Percentiles rank a stretch among this genome's conserved stretches.
Evolutionary conservation across 1,284 basidiomycete species (phyloP).

Genomic region (Gomphus bonarii): DNA sequence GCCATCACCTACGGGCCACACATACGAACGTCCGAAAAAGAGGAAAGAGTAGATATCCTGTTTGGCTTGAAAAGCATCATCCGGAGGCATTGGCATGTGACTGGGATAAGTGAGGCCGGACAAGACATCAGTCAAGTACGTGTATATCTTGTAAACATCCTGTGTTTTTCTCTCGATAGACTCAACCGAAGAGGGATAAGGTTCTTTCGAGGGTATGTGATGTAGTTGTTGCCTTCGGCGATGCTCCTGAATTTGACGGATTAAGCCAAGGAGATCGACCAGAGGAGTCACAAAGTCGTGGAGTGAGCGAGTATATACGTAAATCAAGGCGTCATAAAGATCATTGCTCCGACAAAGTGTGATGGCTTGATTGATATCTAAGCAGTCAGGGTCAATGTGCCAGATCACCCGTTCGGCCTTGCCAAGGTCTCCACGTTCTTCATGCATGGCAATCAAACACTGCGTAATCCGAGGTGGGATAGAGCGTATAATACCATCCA

Average conservation of each 20-base stretch:
- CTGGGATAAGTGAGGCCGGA: slow-evolving; percentile 84
- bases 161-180: slow-evolving; percentile 42
- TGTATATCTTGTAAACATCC: slow-evolving; percentile 88
- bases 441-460: slow-evolving; percentile 71
- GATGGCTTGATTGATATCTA: slow-evolving; percentile 93
- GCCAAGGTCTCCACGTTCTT: slow-evolving; percentile 61
- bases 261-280: slow-evolving; percentile 72
- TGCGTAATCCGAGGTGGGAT: slow-evolving; percentile 87
- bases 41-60: slow-evolving; percentile 70
- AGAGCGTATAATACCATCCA: slow-evolving; percentile 61
- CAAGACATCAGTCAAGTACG: slow-evolving; percentile 83
- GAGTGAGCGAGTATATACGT: slow-evolving; percentile 86
- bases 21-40: slow-evolving; percentile 71
- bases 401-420: slow-evolving; percentile 86
- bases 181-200: slow-evolving; percentile 17
- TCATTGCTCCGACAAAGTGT: slow-evolving; percentile 72
- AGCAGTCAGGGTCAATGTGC: slow-evolving; percentile 85
- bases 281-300: slow-evolving; percentile 86
- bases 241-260: slow-evolving; percentile 57
- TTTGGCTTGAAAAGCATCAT: slow-evolving; percentile 59
- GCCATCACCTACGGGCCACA: slow-evolving; percentile 68
- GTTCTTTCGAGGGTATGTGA: slow-evolving; percentile 19
- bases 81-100: slow-evolving; percentile 56
- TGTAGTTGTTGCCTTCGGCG: slow-evolving; percentile 26
- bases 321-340: slow-evolving; percentile 91